Evolutionary conservation across 805 yeast species (phyloP), one percentile per base, ranked within the genome.

Genomic region (Ogataea nonfermentans): DNA sequence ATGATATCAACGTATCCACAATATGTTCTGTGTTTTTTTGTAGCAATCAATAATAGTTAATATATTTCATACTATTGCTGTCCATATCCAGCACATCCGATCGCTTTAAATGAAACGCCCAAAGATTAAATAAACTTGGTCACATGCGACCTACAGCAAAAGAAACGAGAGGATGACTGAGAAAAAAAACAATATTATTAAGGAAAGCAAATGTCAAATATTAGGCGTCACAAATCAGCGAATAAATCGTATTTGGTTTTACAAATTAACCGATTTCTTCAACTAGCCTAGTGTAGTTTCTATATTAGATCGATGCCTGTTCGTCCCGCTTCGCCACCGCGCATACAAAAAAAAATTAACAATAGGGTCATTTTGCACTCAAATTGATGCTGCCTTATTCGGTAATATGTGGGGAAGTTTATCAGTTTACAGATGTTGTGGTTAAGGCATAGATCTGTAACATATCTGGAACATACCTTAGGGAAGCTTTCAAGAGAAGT

Each of bases 41-140:
- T 26, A 26, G 30, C 37, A 34, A 26, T 27, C 27, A 22, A 35
- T 35, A 35, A 14, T 11, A 10, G 27, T 17, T 13, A 16, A 29
- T 15, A 6, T 26, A 14, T 27, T 37, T 12, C 34, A 29, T 24
- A 13, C 31, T 24, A 17, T 25, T 17, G 25, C 25, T n/a, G 6
- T 7, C 7, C 4, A 25, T 24, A 13, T 17, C 29, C 26, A 20
- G 9, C 28, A 13, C 20, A 25, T 20, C 14, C 12, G 10, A 19
- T 12, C 20, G 31, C 27, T 27, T 14, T 25, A 15, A 26, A 24
- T 23, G 34, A 39, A 29, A 29, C 43, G 43, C 43, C 38, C 34
- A 39, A 33, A 32, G n/a, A 33, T 31, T 15, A 24, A 15, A 17
- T 7, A 19, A n/a, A n/a, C n/a, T n/a, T 31, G 29, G 34, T 39